These are phyloP conservation scores for Gillenia trifoliata DNA, from an alignment of 306 rosid species.

Conservation along the genomic window DNA sequence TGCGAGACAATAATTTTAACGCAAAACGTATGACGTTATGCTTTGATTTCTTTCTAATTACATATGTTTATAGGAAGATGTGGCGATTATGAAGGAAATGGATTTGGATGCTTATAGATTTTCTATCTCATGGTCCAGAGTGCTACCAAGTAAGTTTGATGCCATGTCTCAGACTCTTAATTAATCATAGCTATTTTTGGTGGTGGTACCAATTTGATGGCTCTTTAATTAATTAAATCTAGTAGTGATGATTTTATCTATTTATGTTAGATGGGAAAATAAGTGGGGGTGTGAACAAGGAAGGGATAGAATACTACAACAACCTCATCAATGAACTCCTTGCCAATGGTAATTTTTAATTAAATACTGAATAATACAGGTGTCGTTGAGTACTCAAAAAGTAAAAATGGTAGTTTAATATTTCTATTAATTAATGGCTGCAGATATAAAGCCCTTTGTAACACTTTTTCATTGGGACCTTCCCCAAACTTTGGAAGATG, in stretches of 20 bases:
- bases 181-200: too few species aligned
- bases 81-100: conserved; percentile 31
- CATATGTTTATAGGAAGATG: conserved; percentile 28
- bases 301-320: conserved; percentile 60
- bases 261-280: conserved; percentile 45
- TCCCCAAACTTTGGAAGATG: conserved; percentile 55
- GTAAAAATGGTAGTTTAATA: not conserved
- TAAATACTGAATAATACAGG: not conserved
- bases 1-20: not conserved
- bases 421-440: not conserved
- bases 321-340: conserved; percentile 50
- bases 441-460: conserved; percentile 47
- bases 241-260: not conserved
- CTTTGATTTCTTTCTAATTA: not conserved
- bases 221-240: too few species aligned
- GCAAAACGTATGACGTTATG: not conserved
- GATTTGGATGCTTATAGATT: conserved; percentile 41
- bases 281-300: conserved; percentile 51
- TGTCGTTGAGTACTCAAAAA: too few species aligned
- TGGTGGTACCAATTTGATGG: too few species aligned
- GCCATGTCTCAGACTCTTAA: not conserved
- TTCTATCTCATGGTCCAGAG: conserved; percentile 44
- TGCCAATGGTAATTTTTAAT: conserved; percentile 26
- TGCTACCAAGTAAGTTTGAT: conserved; percentile 33
- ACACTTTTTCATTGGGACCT: conserved; percentile 66